A percentile compares a stretch with the other conserved stretches of the same genome.
phyloP scores from a whole-genome alignment of 495 filamentous ascomycete species.

The Penicillium desertorum region DNA sequence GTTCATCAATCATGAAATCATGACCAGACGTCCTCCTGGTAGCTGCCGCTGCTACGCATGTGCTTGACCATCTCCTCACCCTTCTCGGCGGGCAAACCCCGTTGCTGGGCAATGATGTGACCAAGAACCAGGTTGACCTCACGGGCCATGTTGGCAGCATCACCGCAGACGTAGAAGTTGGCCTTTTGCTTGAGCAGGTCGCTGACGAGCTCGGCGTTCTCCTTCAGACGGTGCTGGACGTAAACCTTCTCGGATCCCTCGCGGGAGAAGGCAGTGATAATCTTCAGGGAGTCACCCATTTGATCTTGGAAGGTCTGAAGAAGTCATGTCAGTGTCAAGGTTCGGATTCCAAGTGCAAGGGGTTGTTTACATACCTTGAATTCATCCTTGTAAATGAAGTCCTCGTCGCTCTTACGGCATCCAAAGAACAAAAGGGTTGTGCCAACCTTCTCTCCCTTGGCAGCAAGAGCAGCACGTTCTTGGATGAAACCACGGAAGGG shows the following conservation, averaged over 20 bases:
- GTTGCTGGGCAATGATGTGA: conserved; percentile 80
- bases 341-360: neutral
- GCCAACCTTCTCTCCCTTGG: conserved; percentile 80
- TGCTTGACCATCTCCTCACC: conserved; percentile 95
- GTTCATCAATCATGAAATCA: conserved; percentile 40
- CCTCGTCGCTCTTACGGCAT: conserved; percentile 78
- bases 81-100: conserved; percentile 76
- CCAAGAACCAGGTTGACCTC: conserved; percentile 86
- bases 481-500: conserved; percentile 96
- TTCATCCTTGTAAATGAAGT: conserved; percentile 90
- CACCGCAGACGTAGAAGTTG: conserved; percentile 98
- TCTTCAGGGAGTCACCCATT: conserved; percentile 81
- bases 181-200: conserved; percentile 84
- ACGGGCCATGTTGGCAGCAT: conserved; percentile 96
- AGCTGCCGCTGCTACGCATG: conserved; percentile 89
- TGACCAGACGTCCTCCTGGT: conserved; percentile 97
- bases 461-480: conserved; percentile 79
- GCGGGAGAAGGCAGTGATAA: conserved; percentile 92
- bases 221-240: conserved; percentile 88
- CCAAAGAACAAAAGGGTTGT: conserved; percentile 93
- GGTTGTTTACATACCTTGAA: conserved; percentile 72
- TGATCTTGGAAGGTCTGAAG: conserved; percentile 74
- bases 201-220: conserved; percentile 80
- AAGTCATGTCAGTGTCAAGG: conserved; percentile 14
- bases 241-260: conserved; percentile 84